Conservation (phyloP, 768 basidiomycete genomes). For the Suillus occidentalis region DNA sequence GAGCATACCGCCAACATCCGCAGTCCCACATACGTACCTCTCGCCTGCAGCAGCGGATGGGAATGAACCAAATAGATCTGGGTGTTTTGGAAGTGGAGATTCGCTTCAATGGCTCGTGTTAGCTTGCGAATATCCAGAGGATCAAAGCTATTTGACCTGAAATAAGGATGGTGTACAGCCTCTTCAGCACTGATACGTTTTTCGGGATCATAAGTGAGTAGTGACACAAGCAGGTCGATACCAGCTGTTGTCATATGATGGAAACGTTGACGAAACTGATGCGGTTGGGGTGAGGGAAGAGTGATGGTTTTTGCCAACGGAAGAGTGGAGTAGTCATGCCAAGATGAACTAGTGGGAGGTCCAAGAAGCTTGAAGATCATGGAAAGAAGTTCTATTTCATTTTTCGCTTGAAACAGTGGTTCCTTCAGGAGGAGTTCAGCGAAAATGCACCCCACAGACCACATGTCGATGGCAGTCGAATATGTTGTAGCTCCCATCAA, state of each 20-base stretch:
- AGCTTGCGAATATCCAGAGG: constrained; percentile 2
- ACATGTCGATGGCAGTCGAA: constrained; percentile 95
- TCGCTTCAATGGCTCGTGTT: constrained; percentile 52
- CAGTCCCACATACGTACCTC: constrained; percentile 53
- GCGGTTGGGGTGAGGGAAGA: constrained; percentile 71
- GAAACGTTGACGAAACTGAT: constrained; percentile 83
- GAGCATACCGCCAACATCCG: neutral
- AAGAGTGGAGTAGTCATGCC: constrained; percentile 81
- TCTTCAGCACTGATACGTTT: constrained; percentile 86
- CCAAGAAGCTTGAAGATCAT: constrained; percentile 97
- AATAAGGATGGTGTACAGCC: constrained; percentile 89
- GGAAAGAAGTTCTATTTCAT: constrained; percentile 86
- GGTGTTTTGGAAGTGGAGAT: constrained; percentile 93
- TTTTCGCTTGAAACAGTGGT: constrained; percentile 96
- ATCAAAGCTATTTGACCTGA: constrained; percentile 52
- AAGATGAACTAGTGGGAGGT: constrained; percentile 81
- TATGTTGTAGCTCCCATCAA: constrained; percentile 91
- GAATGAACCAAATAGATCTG: constrained; percentile 93
- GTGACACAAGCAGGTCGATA: constrained; percentile 75
- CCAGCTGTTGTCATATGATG: constrained; percentile 82
- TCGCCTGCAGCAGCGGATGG: constrained; percentile 96
- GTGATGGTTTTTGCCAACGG: constrained; percentile 81
- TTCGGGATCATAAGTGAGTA: constrained; percentile 89
- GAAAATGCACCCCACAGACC: constrained; percentile 99
- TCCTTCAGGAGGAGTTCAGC: constrained; percentile 94